Base-by-base conservation (phyloP, 148 eudicot genomes). In the Dysphania ambrosioides region DNA sequence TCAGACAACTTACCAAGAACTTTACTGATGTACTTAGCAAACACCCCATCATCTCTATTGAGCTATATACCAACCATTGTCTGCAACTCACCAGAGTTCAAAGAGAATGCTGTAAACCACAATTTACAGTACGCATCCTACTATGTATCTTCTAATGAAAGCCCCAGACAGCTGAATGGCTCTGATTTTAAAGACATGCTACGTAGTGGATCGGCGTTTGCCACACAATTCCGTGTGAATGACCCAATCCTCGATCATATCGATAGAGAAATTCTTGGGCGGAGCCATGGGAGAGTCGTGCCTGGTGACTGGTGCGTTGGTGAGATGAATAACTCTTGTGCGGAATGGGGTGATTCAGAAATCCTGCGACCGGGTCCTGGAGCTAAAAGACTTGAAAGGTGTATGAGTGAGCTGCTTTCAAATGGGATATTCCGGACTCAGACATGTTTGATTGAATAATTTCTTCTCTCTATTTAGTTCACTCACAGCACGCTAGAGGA, bases 301-400 rank as follows among this genome's bases (percentile, higher is more conserved):
- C 96, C 92, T 4, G 98, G 97, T 70, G 98, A 97, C 18, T 94
- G 98, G 98, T 94, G 98, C 76, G 83, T 94, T 59, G 98, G 97
- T 5, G 86, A 86, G 10, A 21, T 73, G 27, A 81, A 85, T 34
- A 78, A 88, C 76, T 75, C 78, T 2, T 94, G 98, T 76, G 78
- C 47, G 10, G 77, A 76, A 21, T 94, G 96, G 98, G 98, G 98
- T 35, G 97, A 94, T 83, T 91, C 97, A 19, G 83, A 82, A 24
- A 87, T 94, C 74, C 70, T 91, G 81, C 84, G 86, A 80, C 98
- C 98, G 24, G 93, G 98, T 34, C 91, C 77, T 41, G 96, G 97
- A 36, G 91, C 97, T 6, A 82, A 79, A 73, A 86, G 94, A 80
- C 86, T 94, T 4, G 97, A 88, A 76, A 85, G 77, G 40, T 74